Evolutionary conservation across 2,329 filamentous ascomycete genomes (phyloP), one percentile per base, ranked within the genome.

Genomic region (Endoconidiophora laricicola): DNA sequence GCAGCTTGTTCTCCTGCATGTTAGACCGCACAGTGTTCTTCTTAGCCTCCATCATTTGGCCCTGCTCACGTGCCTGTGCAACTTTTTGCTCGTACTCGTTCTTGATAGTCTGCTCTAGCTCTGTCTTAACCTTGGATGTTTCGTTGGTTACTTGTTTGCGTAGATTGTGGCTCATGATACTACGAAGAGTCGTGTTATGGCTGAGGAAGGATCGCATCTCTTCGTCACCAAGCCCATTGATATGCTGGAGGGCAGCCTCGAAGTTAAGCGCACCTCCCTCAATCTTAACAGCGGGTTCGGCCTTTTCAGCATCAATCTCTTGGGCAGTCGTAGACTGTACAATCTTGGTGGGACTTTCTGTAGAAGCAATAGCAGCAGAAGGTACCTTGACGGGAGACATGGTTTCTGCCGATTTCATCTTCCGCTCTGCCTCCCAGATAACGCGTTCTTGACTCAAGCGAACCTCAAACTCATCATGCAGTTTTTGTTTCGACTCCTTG

Each of bases 1-100:
- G 76, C 44, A 73, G 66, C 60, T 81, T 78, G 57, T 81, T 84
- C 57, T 90, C 81, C 4, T 79, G 69, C 78, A 93, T 83, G 61
- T 86, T 90, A 55, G 90, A 71, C 56, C 83, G 83, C 45, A 85
- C 68, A 2, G 76, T 76, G 49, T 75, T 76, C 62, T 85, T 86
- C 67, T 88, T 88, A 36, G 79, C 76, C 42, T 80, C 78, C 66
- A 91, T 74, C 54, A 82, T 73, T 47, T 82, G 75, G 2, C 80
- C 81, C 61, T 82, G 73, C 54, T 80, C 74, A 49, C 70, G 68
- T 9, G 73, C 76, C 46, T 71, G 68, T 10, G 60, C 57, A 20
- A 76, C 64, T 63, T 76, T 78, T 39, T 68, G 64, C 46, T 78
- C 74, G 49, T 66, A 70, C 52, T 77, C 70, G 7, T 59, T 54